Base-by-base conservation (phyloP, 768 basidiomycete genomes). In the Mycena haematopus region DNA sequence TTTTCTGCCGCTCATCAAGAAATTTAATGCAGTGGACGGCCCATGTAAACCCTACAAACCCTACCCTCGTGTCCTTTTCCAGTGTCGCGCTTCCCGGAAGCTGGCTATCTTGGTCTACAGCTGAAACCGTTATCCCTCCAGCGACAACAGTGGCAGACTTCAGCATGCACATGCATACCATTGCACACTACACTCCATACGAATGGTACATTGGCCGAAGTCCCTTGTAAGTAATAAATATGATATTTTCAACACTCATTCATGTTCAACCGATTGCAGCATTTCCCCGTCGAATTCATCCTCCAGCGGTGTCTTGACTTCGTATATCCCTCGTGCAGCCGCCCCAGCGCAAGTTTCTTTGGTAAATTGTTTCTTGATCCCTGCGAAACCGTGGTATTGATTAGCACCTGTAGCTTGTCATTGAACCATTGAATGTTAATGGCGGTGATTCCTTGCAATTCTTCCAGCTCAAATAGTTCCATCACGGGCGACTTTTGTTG, bases 371-470 rank as follows among this genome's bases (percentile, higher is more conserved):
- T 47, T 31, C 55, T 56, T 44, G 33, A 33, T 56, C 45, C 55
- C 35, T 35, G 55, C 45, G 33, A 31, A 45, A 47, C 45, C 44
- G 46, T 36, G 54, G 42, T 46, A 46, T 56, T 56, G 55, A 56
- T 56, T 44, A 36, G 21, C 46, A 56, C 55, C 35, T n/a, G 22
- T 31, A 56, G 55, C 55, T 56, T 31, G 55, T 56, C 55, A 56
- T 56, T 47, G 55, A 56, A 56, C 55, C 55, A 35, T 46, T 56
- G 44, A n/a, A 36, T 56, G 33, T 46, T 4, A 9, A 31, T n/a
- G n/a, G n/a, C 54, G 44, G 54, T 36, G 55, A 56, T 56, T 47
- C 55, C 45, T 56, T 56, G 22, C 55, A 56, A 56, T 56, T 56
- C 55, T 56, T 44, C 44, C 44, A 56, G 55, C 55, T 56, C 55